These are phyloP conservation scores for Starmerella tilneyi DNA, from an alignment of 805 yeast genomes.

Conservation along the genomic window DNA sequence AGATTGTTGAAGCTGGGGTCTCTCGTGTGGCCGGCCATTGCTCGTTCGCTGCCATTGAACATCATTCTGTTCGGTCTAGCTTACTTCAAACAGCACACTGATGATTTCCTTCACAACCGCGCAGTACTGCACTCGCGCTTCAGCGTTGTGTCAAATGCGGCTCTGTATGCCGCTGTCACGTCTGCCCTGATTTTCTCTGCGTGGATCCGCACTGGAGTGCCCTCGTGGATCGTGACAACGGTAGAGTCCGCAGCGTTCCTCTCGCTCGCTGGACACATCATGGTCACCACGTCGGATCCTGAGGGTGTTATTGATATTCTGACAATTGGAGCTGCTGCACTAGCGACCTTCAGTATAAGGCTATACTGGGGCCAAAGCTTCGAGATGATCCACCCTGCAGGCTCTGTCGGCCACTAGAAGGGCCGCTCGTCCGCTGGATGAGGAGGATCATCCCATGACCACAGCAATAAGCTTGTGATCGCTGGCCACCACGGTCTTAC, in stretches of 20 bases:
- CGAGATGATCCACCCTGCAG: constrained; percentile 3
- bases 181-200: background rate
- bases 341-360: background rate
- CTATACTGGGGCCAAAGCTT: constrained; percentile 8
- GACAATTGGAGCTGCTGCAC: background rate
- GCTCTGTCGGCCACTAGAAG: background rate
- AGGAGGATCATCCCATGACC: too few relatives aligned
- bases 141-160: background rate
- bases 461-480: too few relatives aligned
- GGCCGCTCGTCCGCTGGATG: background rate
- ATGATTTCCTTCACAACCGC: background rate
- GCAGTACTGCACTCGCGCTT: background rate
- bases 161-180: background rate
- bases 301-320: constrained; percentile 2
- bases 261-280: constrained; percentile 3
- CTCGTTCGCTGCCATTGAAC: background rate
- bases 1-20: background rate
- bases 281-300: background rate
- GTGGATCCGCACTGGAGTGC: background rate
- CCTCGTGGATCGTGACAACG: background rate
- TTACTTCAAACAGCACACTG: background rate
- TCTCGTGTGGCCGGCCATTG: background rate
- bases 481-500: too few relatives aligned
- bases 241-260: background rate
- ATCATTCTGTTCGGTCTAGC: constrained; percentile 4